phyloP scores from a whole-genome alignment of 331 rosid genomes.

The Pyracantha coccinea region DNA sequence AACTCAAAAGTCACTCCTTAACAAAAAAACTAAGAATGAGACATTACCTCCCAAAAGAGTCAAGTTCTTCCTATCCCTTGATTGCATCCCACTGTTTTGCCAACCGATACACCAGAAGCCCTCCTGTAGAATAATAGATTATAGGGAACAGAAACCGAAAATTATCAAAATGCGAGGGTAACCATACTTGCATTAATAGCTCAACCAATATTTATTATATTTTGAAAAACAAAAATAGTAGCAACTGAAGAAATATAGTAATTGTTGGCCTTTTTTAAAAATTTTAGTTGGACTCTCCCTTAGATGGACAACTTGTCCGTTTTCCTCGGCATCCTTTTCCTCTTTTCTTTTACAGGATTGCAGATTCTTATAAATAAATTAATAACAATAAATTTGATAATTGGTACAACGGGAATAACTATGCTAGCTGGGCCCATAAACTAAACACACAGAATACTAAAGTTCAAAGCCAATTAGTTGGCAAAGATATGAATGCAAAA shows the following conservation, averaged over 20 bases:
- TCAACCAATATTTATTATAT: not conserved
- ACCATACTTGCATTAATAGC: not conserved
- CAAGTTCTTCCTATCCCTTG: constrained; percentile 78
- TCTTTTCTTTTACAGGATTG: not conserved
- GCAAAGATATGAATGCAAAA: not conserved
- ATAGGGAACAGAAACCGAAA: not conserved
- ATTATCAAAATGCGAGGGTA: not conserved
- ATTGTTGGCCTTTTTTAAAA: too few species aligned
- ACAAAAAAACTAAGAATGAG: not conserved
- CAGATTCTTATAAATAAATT: not conserved
- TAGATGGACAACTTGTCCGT: not conserved
- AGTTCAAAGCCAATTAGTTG: not conserved
- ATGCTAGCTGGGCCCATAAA: not conserved
- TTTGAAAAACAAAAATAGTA: not conserved
- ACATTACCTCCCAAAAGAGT: constrained; percentile 85
- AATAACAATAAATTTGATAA: not conserved
- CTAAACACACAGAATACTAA: not conserved
- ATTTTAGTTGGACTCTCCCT: not conserved
- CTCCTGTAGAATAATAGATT: constrained; percentile 39
- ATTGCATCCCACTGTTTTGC: constrained; percentile 93
- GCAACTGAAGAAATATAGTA: too few species aligned
- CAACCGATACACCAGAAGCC: constrained; percentile 91
- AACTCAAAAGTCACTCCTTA: not conserved
- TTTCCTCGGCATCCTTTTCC: not conserved
- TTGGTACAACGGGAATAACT: not conserved